Conservation (phyloP, 2,329 filamentous ascomycete species). For the Pseudogymnoascus sp. region DNA sequence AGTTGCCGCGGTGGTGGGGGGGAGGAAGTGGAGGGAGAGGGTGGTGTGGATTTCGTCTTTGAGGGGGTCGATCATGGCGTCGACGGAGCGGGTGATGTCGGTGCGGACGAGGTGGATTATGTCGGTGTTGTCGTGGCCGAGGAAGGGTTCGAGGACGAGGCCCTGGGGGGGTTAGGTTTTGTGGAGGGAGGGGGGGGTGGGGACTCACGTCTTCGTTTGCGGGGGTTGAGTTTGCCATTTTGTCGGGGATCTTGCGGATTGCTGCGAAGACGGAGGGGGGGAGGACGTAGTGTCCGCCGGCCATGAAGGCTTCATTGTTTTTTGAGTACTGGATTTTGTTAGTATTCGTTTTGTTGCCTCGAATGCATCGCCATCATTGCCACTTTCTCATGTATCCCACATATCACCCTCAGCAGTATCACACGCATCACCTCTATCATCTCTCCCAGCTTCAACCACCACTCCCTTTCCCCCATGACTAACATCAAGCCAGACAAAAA, state of each 20-base stretch:
- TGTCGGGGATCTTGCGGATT: neutral
- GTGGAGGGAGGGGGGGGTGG: too few relatives aligned
- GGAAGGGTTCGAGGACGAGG: constrained; percentile 2
- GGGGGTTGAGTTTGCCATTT: neutral
- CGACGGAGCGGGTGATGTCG: neutral
- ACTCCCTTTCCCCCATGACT: neutral
- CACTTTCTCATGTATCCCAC: neutral
- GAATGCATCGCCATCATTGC: neutral
- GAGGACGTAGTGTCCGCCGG: neutral
- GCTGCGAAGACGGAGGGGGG: constrained; percentile 2
- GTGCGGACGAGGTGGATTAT: neutral
- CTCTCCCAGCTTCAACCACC: neutral
- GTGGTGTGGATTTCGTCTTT: neutral
- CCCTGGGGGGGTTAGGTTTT: neutral
- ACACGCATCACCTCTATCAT: neutral
- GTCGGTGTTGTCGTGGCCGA: constrained; percentile 8
- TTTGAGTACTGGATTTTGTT: neutral
- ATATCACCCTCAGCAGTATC: neutral
- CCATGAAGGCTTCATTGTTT: neutral
- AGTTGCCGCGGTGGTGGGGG: neutral
- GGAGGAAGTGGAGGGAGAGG: neutral
- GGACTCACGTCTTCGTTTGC: neutral
- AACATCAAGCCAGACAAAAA: too few relatives aligned
- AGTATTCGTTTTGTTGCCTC: neutral
- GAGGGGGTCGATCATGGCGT: neutral